Evolutionary conservation across 1,284 basidiomycete species (phyloP).

Genomic region (Agaricales sp.): DNA sequence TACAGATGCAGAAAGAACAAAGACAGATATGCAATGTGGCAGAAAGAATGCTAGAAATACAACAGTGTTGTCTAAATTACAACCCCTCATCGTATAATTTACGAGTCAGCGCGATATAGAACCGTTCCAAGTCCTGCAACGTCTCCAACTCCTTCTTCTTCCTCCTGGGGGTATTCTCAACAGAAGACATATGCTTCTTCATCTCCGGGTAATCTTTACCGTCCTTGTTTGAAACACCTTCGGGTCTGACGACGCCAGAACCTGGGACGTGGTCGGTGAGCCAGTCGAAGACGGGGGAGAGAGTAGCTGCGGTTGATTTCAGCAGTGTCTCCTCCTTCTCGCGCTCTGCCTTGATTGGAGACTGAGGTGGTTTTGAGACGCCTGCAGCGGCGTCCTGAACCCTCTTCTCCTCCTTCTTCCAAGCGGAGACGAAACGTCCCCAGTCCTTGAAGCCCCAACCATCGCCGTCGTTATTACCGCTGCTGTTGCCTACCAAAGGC

Average conservation of each 20-base stretch:
- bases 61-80: no score
- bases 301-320: conserved; percentile 55
- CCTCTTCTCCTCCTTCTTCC: conserved; percentile 42
- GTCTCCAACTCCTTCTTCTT: conserved; percentile 24
- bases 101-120: conserved; percentile 37
- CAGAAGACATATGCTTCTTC: conserved; percentile 9
- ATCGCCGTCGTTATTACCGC: conserved; percentile 22
- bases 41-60: no score
- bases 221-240: conserved; percentile 12
- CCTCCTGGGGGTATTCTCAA: conserved; percentile 11
- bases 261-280: conserved; percentile 59
- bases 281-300: conserved; percentile 70
- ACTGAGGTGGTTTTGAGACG: background rate
- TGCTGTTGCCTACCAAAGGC: conserved; percentile 27
- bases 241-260: conserved; percentile 14
- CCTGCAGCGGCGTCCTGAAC: conserved; percentile 9
- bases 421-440: conserved; percentile 46
- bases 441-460: conserved; percentile 54
- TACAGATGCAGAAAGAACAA: no score
- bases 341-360: conserved; percentile 12
- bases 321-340: conserved; percentile 45
- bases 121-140: conserved; percentile 33
- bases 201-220: conserved; percentile 4
- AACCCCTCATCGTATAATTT: conserved; percentile 44
- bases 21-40: no score